Base-by-base conservation (phyloP, 1,284 basidiomycete genomes). In the Boletus smithii region DNA sequence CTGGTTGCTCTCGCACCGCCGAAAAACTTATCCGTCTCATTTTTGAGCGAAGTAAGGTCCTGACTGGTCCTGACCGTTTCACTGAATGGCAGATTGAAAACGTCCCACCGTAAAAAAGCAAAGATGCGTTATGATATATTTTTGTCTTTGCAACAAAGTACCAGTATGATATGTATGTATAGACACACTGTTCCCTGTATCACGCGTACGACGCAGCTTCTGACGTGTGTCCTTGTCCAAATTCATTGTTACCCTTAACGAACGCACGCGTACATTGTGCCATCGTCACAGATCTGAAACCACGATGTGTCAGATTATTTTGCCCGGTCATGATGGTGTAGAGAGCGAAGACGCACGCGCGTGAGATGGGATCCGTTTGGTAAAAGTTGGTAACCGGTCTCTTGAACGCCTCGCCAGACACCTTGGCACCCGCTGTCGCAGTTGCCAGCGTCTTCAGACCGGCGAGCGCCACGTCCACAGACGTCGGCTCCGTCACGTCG, bases 341-440 rank as follows among this genome's bases (percentile, higher is more conserved):
- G 27, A 22, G 20, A 56, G 13, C 10, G 7, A 10, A 22, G 47
- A 82, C 88, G 70, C 57, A 88, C 87, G 88, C 85, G 77, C 88
- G 73, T 40, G 88, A 89, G 56, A 91, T 87, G 29, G 88, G 80
- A 69, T 95, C 93, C 8, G 95, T 98, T 72, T 94, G 87, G 74
- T 98, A 99, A 73, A 98, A 99, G 76, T 97, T 97, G 48, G 73
- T 60, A 59, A 99, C 88, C 3, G 93, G 89, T 69, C 86, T 90
- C 68, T 76, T 76, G 70, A 98, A 83, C 8, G 80, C 74, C 35
- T 72, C 72, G 7, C 79, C 80, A 3, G 79, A 76, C 31, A 80
- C 75, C 67, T 83, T 83, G 35, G 78, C 77, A 10, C 71, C 72
- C 27, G 71, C 68, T 14, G 79, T 83, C 38, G 71, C 63, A 10